phyloP scores from a whole-genome alignment of 768 basidiomycete genomes.

The Suillus subluteus region DNA sequence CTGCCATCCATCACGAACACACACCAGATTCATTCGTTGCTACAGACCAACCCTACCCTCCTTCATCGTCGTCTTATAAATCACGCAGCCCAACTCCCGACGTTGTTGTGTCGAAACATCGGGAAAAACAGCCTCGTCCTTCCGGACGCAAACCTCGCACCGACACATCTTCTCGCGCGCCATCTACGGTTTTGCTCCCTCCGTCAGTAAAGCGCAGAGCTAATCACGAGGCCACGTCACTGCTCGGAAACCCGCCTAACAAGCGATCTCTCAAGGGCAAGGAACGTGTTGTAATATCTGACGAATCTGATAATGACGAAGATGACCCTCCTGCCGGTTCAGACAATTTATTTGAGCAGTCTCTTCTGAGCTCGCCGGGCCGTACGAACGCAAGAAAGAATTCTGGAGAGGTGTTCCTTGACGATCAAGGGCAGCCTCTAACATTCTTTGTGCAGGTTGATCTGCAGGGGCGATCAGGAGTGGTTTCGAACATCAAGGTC shows the following conservation, averaged over 20 bases:
- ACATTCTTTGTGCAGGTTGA: conserved; percentile 74
- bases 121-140: conserved; percentile 5
- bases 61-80: conserved; percentile 9
- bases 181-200: conserved; percentile 13
- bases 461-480: conserved; percentile 51
- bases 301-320: conserved; percentile 18
- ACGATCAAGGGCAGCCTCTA: conserved; percentile 45
- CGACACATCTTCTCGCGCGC: conserved; percentile 9
- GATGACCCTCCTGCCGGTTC: conserved; percentile 20
- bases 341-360: conserved; percentile 12
- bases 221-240: conserved; percentile 5
- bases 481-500: conserved; percentile 67
- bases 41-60: conserved; percentile 4
- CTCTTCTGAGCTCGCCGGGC: not conserved
- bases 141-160: conserved; percentile 12
- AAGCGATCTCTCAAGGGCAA: conserved; percentile 34
- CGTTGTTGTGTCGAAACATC: not conserved
- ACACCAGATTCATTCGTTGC: not conserved
- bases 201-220: conserved; percentile 28
- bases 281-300: conserved; percentile 23
- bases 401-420: conserved; percentile 46
- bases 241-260: conserved; percentile 20
- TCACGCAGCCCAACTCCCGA: conserved; percentile 1
- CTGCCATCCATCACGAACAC: not conserved
- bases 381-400: conserved; percentile 19